Evolutionary conservation across 2,329 filamentous ascomycete species (phyloP).

Genomic region (Cryoendolithus antarcticus): DNA sequence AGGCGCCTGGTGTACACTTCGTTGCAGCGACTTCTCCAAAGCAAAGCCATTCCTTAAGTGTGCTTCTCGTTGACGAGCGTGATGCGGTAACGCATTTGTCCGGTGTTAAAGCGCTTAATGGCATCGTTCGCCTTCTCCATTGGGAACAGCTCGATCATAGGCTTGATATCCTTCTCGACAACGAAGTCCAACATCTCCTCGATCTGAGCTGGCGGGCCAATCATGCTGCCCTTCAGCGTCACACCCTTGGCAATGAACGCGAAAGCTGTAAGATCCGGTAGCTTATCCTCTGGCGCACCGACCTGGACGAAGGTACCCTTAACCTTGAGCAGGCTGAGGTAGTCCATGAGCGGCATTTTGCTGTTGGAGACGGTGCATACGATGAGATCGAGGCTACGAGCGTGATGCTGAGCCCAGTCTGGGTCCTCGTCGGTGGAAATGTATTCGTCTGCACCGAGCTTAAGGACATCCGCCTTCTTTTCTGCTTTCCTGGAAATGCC

Average conservation of each 20-base stretch:
- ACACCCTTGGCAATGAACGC: constrained; percentile 45
- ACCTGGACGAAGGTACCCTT: constrained; percentile 54
- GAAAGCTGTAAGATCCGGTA: constrained; percentile 45
- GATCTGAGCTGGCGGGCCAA: constrained; percentile 47
- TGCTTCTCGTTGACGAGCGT: constrained; percentile 23
- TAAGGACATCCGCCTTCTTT: constrained; percentile 49
- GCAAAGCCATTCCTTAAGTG: too few relatives aligned
- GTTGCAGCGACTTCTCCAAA: too few relatives aligned
- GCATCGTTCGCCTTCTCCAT: constrained; percentile 48
- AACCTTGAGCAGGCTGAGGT: constrained; percentile 47
- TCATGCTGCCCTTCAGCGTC: constrained; percentile 32
- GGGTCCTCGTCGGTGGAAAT: constrained; percentile 46
- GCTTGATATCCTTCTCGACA: constrained; percentile 44
- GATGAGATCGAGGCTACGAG: constrained; percentile 44
- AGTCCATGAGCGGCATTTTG: constrained; percentile 51
- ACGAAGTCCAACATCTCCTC: constrained; percentile 50
- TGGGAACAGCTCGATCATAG: constrained; percentile 49
- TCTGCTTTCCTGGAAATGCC: constrained; percentile 48
- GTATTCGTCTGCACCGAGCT: constrained; percentile 48
- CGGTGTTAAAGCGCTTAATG: constrained; percentile 44
- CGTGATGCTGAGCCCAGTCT: constrained; percentile 47
- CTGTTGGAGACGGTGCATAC: constrained; percentile 45
- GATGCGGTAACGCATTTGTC: constrained; percentile 38
- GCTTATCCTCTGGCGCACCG: constrained; percentile 47
- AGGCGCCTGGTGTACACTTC: too few relatives aligned